These are phyloP conservation scores for Skeletonema menzelii DNA, from an alignment of 108 stramenopile genomes.

Conservation along the genomic window DNA sequence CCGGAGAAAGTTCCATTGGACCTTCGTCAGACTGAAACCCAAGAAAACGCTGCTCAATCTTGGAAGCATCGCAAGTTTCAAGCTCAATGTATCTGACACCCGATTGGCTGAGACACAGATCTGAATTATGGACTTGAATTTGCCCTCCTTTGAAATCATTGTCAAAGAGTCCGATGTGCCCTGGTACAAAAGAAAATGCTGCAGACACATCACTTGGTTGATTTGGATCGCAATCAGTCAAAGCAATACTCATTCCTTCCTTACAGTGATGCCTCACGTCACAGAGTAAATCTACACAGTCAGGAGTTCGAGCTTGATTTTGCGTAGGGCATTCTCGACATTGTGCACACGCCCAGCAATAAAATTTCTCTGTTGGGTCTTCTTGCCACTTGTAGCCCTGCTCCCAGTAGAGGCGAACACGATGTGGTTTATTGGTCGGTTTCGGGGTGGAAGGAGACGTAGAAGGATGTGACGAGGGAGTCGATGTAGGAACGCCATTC, in stretches of 20 bases:
- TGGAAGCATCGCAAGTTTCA: slow-evolving; percentile 4
- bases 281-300: slow-evolving; percentile 24
- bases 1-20: slow-evolving; percentile 28
- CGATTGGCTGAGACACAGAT: slow-evolving; percentile 8
- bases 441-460: background rate
- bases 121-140: background rate
- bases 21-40: slow-evolving; percentile 4
- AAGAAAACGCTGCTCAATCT: background rate
- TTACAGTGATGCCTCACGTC: slow-evolving; percentile 4
- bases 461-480: background rate
- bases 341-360: slow-evolving; percentile 48
- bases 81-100: slow-evolving; percentile 14
- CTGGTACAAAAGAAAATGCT: background rate
- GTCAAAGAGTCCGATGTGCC: background rate
- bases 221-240: background rate
- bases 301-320: background rate
- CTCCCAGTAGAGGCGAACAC: slow-evolving; percentile 58
- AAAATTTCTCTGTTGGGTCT: slow-evolving; percentile 51
- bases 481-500: slow-evolving; percentile 2
- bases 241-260: slow-evolving; percentile 1
- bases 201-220: background rate
- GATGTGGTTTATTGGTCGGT: slow-evolving; percentile 16
- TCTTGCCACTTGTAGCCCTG: slow-evolving; percentile 68
- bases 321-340: background rate
- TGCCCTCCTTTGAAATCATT: background rate